Conservation (phyloP, 2,329 filamentous ascomycete species). For the Colletotrichum aenigma region DNA sequence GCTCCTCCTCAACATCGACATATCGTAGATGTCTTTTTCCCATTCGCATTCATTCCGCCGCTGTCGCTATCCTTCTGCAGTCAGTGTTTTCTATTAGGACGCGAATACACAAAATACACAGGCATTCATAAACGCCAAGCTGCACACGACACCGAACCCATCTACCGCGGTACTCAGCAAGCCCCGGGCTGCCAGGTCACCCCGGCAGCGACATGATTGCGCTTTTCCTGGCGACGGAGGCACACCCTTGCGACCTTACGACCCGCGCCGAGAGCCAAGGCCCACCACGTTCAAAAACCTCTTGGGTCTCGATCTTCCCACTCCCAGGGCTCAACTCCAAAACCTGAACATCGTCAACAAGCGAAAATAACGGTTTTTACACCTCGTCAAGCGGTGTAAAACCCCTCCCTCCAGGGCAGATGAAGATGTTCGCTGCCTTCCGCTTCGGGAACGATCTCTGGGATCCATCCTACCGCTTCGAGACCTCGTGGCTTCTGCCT, state of each 20-base stretch:
- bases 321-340: constrained; percentile 14
- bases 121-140: neutral
- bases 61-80: neutral
- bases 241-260: constrained; percentile 5
- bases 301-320: neutral
- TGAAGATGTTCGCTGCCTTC: constrained; percentile 31
- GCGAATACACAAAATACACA: neutral
- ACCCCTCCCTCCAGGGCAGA: neutral
- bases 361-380: neutral
- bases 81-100: neutral
- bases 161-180: neutral
- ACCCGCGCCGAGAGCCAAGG: constrained; percentile 5
- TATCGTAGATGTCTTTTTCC: neutral
- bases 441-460: constrained; percentile 46
- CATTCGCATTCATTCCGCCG: neutral
- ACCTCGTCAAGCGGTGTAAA: neutral
- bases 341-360: constrained; percentile 11
- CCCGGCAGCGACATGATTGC: constrained; percentile 4
- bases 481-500: constrained; percentile 81
- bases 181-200: neutral
- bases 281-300: constrained; percentile 14
- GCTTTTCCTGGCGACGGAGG: neutral
- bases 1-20: neutral
- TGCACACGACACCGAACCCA: constrained; percentile 3
- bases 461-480: constrained; percentile 69